Evolutionary conservation across 768 basidiomycete genomes (phyloP).

Genomic region (Lyophyllum decastes): DNA sequence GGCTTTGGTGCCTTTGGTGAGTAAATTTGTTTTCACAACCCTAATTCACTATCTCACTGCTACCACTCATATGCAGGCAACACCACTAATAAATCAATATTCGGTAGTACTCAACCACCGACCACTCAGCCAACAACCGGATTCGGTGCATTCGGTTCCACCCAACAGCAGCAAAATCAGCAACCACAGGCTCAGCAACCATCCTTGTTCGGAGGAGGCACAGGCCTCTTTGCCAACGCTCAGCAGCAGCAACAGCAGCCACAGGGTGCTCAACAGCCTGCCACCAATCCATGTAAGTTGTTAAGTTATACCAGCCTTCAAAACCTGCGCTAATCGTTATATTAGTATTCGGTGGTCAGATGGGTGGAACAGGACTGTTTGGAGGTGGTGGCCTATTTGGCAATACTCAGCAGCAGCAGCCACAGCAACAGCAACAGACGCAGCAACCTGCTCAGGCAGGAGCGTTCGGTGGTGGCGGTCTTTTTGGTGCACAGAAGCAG

Average conservation of each 20-base stretch:
- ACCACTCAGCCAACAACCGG: constrained; percentile 40
- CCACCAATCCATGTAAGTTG: constrained; percentile 35
- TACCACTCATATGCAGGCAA: constrained; percentile 12
- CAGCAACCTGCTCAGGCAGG: constrained; percentile 36
- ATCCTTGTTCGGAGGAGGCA: constrained; percentile 30
- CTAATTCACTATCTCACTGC: background rate
- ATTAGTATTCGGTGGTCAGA: constrained; percentile 21
- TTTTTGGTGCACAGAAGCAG: constrained; percentile 46
- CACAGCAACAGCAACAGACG: constrained; percentile 34
- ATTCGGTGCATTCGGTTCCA: constrained; percentile 39
- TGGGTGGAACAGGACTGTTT: constrained; percentile 33
- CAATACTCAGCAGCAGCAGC: constrained; percentile 21
- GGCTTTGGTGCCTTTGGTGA: constrained; percentile 44
- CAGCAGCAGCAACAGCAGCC: constrained; percentile 31
- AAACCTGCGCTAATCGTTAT: background rate
- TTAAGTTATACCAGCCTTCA: background rate
- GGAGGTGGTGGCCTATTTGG: constrained; percentile 34
- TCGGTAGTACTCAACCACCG: constrained; percentile 37
- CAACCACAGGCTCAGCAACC: constrained; percentile 31
- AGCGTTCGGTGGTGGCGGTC: constrained; percentile 25
- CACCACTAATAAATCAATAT: constrained; percentile 35
- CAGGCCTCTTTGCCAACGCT: constrained; percentile 38
- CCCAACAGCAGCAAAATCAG: constrained; percentile 33
- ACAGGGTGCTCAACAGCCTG: constrained; percentile 32
- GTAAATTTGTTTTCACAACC: constrained; percentile 4